Percentiles rank a stretch among this genome's conserved stretches.
Conservation (phyloP, 2,329 filamentous ascomycete species). For the Ophiocordyceps sinensis region DNA sequence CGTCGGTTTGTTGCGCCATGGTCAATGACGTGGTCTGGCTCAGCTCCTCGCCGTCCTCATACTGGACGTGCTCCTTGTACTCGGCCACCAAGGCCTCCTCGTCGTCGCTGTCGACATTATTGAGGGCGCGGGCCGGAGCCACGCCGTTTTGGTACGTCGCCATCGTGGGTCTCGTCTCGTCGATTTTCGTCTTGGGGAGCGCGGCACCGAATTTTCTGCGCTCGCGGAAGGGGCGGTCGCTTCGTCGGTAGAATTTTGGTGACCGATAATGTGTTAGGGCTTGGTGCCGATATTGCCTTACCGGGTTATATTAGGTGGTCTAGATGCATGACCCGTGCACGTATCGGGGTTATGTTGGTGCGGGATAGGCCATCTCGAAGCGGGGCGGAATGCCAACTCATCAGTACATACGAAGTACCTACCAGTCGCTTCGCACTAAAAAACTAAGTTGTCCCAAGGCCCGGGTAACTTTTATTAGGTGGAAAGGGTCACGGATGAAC, state of each 20-base stretch:
- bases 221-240: constrained; percentile 13
- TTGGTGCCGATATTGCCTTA: constrained; percentile 19
- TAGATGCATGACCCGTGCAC: constrained; percentile 14
- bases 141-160: constrained; percentile 47
- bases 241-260: constrained; percentile 16
- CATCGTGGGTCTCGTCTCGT: constrained; percentile 26
- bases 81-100: constrained; percentile 93
- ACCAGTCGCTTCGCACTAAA: no score
- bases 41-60: constrained; percentile 71
- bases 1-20: constrained; percentile 64
- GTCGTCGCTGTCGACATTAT: constrained; percentile 85
- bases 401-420: no score
- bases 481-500: no score
- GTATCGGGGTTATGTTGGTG: constrained; percentile 10
- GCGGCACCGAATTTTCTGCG: constrained; percentile 20
- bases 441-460: no score
- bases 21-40: constrained; percentile 58
- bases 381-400: no score
- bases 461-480: no score
- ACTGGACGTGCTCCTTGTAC: constrained; percentile 92
- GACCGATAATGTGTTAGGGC: constrained; percentile 17
- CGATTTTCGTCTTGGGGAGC: constrained; percentile 13
- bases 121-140: constrained; percentile 43
- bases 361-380: constrained; percentile 9
- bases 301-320: constrained; percentile 4